Base-by-base conservation (phyloP, 2,329 filamentous ascomycete species). In the Achaetomium macrosporum region DNA sequence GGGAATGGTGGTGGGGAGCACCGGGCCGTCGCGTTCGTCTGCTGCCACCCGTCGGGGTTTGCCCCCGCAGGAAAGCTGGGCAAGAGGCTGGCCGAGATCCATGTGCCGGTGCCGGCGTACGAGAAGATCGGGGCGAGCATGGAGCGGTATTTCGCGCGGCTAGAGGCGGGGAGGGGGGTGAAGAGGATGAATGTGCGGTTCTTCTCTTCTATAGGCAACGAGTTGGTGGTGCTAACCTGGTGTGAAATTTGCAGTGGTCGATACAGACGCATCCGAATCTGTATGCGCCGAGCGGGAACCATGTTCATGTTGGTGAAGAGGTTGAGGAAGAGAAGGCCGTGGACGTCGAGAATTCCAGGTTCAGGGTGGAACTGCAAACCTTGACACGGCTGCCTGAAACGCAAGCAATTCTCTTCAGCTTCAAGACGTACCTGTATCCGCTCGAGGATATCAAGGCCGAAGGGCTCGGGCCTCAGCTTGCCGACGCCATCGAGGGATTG, bases 391-490 rank as follows among this genome's bases (percentile, higher is more conserved):
- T 81, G 8, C 77, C 77, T 0, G 60, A 68, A 51, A 76, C 73
- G 0, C 61, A 63, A 2, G 73, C 74, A 0, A 63, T 81, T 2
- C 61, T 81, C 12, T 81, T 81, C 62, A 76, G 76, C 10, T 78
- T 81, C 68, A 80, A 81, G 65, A 79, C 77, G 0, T 78, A 78
- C 53, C 53, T 79, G 15, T 79, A 78, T 46, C 71, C 73, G 0
- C 54, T 81, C 0, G 55, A 63, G 9, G 69, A 77, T 3, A 69
- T 81, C 59, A 79, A 74, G 57, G 68, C 63, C 0, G 77, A 81
- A 45, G 77, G 75, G 0, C 61, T 72, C 1, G 77, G 76, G 0
- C 66, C 65, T 1, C 63, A 71, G 31, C 64, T 81, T 15, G 76
- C 76, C 0, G 72, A 77, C 36, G 76, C 77, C 0, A 75, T 81